Evolutionary conservation across 306 rosid species (phyloP).

Genomic region (Parietaria judaica): DNA sequence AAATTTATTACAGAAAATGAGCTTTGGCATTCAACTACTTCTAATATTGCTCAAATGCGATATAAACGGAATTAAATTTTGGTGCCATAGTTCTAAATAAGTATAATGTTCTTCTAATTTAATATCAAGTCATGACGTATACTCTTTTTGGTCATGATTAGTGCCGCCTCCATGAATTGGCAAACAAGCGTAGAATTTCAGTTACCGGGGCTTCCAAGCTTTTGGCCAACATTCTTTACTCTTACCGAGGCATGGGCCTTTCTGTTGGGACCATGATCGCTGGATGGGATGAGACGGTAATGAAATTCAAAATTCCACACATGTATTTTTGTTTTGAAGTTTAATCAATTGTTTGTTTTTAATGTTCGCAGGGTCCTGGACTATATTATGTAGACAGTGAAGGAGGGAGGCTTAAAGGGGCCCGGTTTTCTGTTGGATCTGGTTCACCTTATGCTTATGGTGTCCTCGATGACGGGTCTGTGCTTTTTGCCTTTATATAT

Average conservation of each 20-base stretch:
- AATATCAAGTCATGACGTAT: constrained; percentile 6
- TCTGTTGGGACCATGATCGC: constrained; percentile 99
- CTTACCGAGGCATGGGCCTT: constrained; percentile 94
- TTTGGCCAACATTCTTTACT: constrained; percentile 88
- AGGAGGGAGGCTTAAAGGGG: constrained; percentile 95
- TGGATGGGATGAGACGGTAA: constrained; percentile 99
- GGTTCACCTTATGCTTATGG: constrained; percentile 99
- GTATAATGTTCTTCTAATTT: constrained; percentile 1
- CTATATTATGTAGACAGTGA: constrained; percentile 92
- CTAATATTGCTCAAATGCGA: neutral
- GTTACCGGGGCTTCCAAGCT: constrained; percentile 96
- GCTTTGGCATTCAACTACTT: neutral
- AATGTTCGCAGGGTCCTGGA: constrained; percentile 71
- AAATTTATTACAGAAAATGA: no score
- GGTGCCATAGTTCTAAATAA: neutral
- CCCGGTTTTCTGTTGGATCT: constrained; percentile 90
- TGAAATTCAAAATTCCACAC: neutral
- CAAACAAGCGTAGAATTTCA: constrained; percentile 87
- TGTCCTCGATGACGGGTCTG: constrained; percentile 77
- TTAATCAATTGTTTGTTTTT: neutral
- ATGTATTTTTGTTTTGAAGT: neutral
- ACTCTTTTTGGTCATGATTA: constrained; percentile 8
- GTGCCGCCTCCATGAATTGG: constrained; percentile 90
- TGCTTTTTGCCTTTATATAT: constrained; percentile 1
- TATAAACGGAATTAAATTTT: neutral